Base-by-base conservation (phyloP, 140 eudicot genomes). In the Oenanthe javanica region DNA sequence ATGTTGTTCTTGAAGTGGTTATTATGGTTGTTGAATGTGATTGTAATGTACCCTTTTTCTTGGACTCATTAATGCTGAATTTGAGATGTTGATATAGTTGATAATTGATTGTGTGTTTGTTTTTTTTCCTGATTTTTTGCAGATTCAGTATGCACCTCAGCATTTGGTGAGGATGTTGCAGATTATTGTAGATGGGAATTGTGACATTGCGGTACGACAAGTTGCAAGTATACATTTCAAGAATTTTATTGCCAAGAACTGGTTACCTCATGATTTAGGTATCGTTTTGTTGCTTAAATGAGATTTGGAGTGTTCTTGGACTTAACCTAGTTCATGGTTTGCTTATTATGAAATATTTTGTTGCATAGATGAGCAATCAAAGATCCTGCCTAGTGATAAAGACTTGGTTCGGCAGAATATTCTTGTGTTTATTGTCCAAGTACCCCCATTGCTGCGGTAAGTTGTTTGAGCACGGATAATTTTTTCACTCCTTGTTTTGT, bases 171-270 rank as follows among this genome's bases (percentile, higher is more conserved):
- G 97, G 86, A 86, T 94, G 84, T 79, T 91, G 85, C 96, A 91
- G 83, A 94, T 94, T 79, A 90, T 87, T 40, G 96, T 92, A 0
- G 97, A 94, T 82, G 91, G 88, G 31, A 91, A 85, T 51, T 85
- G 91, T 27, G 98, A 92, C 54, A 79, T 91, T 76, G 91, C 90
- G 12, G 91, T 91, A 2, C 64, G 98, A 49, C 98, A 94, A 82
- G 91, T 88, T 84, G 97, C 97, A 16, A 91, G 97, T 70, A 94
- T 94, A 82, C 90, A 93, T 83, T 94, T 94, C 79, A 94, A 94
- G 86, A 94, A 94, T 80, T 94, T 94, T 38, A 83, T 92, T 75
- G 98, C 89, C 16, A 90, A 86, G 77, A 90, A 92, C 76, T 94
- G 98, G 98, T 84, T 87, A 2, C 94, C 96, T 27, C 86, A 82